A percentile compares a stretch with the other conserved stretches of the same genome.
Evolutionary conservation across 2,329 filamentous ascomycete species (phyloP).

Genomic region (Curvularia sp.): DNA sequence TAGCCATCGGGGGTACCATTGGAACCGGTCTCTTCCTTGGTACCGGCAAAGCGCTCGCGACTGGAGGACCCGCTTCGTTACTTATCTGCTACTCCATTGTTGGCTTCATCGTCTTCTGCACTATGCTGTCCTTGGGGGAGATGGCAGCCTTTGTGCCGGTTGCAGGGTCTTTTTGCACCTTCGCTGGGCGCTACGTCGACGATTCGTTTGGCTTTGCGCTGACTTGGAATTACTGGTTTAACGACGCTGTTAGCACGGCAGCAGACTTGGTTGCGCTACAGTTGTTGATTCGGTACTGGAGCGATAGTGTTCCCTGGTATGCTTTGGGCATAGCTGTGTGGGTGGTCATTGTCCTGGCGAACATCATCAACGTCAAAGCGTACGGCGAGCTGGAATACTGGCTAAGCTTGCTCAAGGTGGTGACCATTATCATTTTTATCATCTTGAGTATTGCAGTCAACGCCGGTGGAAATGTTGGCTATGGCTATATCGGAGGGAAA

Average conservation of each 20-base stretch:
- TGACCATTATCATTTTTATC: slow-evolving; percentile 47
- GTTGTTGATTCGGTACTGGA: slow-evolving; percentile 49
- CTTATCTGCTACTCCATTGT: slow-evolving; percentile 51
- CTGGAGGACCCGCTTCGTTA: slow-evolving; percentile 51
- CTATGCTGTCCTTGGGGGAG: slow-evolving; percentile 49
- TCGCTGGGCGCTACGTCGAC: slow-evolving; percentile 53
- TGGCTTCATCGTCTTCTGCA: slow-evolving; percentile 41
- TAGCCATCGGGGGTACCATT: slow-evolving; percentile 67
- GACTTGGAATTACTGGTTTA: slow-evolving; percentile 46
- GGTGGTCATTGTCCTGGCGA: slow-evolving; percentile 44
- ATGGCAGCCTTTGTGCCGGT: slow-evolving; percentile 51
- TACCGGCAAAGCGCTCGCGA: slow-evolving; percentile 61
- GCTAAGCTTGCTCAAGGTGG: slow-evolving; percentile 46
- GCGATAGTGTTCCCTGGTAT: slow-evolving; percentile 44
- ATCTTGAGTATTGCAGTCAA: slow-evolving; percentile 43
- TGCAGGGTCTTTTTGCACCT: slow-evolving; percentile 41
- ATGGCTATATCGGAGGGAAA: slow-evolving; percentile 61
- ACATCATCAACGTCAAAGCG: slow-evolving; percentile 48
- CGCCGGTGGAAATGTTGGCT: slow-evolving; percentile 33
- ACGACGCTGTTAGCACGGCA: slow-evolving; percentile 43
- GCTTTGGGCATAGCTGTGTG: slow-evolving; percentile 42
- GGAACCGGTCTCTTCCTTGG: slow-evolving; percentile 68
- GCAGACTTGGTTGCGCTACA: slow-evolving; percentile 48
- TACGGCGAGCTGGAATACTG: slow-evolving; percentile 51
- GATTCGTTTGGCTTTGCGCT: slow-evolving; percentile 66